These are phyloP conservation scores for Erysimum cheiranthoides DNA, from an alignment of 345 rosid genomes.

Conservation along the genomic window DNA sequence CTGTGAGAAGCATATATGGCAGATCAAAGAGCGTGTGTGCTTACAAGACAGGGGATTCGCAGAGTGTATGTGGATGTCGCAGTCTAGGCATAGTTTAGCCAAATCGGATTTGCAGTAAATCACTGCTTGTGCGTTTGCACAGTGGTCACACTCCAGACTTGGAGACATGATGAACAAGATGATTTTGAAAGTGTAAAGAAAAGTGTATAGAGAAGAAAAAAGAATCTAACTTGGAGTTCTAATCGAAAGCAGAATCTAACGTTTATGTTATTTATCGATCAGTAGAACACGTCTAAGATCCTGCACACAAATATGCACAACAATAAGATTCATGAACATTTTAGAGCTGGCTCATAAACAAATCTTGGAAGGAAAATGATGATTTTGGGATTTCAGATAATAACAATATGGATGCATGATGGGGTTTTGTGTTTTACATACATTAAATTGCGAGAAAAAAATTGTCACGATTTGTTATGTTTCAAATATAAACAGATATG, in stretches of 20 bases:
- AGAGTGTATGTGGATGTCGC: slow-evolving; percentile 70
- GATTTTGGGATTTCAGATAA: background rate
- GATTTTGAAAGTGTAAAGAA: background rate
- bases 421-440: slow-evolving; percentile 4
- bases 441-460: background rate
- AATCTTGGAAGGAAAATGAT: slow-evolving; percentile 9
- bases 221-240: background rate
- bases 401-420: slow-evolving; percentile 9
- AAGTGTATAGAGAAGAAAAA: background rate
- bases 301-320: slow-evolving; percentile 13
- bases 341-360: slow-evolving; percentile 6
- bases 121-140: slow-evolving; percentile 56
- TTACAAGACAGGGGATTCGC: slow-evolving; percentile 67
- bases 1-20: slow-evolving; percentile 66
- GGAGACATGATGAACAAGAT: slow-evolving; percentile 20
- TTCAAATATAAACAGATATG: background rate
- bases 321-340: slow-evolving; percentile 9
- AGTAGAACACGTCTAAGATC: slow-evolving; percentile 8
- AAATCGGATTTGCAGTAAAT: slow-evolving; percentile 74
- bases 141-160: slow-evolving; percentile 61
- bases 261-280: background rate
- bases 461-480: background rate
- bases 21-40: slow-evolving; percentile 69
- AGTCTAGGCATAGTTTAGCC: slow-evolving; percentile 70
- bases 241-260: background rate